Evolutionary conservation across 345 rosid species (phyloP).

Genomic region (Hibiscus syriacus): DNA sequence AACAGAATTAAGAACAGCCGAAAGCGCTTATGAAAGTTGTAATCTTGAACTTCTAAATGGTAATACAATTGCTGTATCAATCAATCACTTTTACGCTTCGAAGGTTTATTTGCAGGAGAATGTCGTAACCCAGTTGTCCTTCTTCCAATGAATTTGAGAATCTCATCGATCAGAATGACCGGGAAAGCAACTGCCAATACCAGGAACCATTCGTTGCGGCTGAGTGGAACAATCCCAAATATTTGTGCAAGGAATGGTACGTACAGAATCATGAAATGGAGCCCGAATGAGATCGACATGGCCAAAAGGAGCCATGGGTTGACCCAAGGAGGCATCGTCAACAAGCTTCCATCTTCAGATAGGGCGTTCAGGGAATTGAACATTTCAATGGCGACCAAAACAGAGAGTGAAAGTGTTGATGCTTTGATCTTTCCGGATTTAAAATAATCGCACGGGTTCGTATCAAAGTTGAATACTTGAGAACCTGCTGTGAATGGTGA

Average conservation of each 20-base stretch:
- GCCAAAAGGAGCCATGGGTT: conserved; percentile 83
- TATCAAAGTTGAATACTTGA: conserved; percentile 39
- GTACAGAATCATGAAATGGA: conserved; percentile 80
- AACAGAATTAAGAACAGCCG: background rate
- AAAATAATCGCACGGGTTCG: conserved; percentile 84
- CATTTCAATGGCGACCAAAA: conserved; percentile 95
- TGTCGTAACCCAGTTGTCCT: background rate
- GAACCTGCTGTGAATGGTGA: conserved; percentile 77
- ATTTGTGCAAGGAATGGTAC: conserved; percentile 81
- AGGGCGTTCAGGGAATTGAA: conserved; percentile 93
- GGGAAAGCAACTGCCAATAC: conserved; percentile 78
- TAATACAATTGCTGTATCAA: too few species aligned
- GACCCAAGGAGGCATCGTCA: conserved; percentile 95
- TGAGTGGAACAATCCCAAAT: conserved; percentile 77
- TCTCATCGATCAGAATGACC: conserved; percentile 76
- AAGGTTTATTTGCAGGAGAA: background rate
- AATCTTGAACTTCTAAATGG: too few species aligned
- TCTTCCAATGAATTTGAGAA: conserved; percentile 32
- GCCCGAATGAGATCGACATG: conserved; percentile 70
- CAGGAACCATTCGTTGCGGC: conserved; percentile 80
- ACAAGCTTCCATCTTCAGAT: conserved; percentile 80
- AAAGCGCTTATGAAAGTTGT: background rate
- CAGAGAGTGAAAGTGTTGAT: conserved; percentile 79
- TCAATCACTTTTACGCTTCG: background rate
- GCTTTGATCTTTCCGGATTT: conserved; percentile 81